These are phyloP conservation scores for Phytophthora idaei DNA, from an alignment of 352 stramenopile species.

Conservation along the genomic window DNA sequence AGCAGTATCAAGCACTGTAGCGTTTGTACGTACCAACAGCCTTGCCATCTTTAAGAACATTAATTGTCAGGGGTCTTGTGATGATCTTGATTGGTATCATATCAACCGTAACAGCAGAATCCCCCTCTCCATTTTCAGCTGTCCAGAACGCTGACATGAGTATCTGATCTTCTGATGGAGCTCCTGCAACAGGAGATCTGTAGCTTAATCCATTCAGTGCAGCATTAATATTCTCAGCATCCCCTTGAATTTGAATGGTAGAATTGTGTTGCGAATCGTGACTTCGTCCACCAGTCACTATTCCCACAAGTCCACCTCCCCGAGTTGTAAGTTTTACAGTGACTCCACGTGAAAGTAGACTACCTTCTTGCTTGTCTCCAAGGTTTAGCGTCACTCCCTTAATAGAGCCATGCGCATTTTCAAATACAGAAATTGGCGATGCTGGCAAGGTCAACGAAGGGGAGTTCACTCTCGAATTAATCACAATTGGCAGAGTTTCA, in stretches of 20 bases:
- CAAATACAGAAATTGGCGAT: slow-evolving; percentile 16
- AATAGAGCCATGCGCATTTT: slow-evolving; percentile 11
- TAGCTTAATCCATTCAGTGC: slow-evolving; percentile 22
- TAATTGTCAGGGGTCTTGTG: slow-evolving; percentile 14
- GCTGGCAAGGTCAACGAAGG: slow-evolving; percentile 16
- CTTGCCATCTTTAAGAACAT: slow-evolving; percentile 10
- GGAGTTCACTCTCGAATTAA: slow-evolving; percentile 4
- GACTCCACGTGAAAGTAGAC: slow-evolving; percentile 9
- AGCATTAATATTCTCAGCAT: slow-evolving; percentile 31
- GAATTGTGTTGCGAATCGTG: background rate
- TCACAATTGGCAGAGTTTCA: slow-evolving; percentile 22
- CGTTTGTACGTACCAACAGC: slow-evolving; percentile 18
- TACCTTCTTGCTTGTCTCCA: background rate
- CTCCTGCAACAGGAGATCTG: background rate
- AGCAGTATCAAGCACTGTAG: background rate
- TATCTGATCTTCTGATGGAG: slow-evolving; percentile 18
- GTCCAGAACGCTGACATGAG: slow-evolving; percentile 16
- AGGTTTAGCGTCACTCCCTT: slow-evolving; percentile 2
- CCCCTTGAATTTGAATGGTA: slow-evolving; percentile 19
- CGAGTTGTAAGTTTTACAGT: slow-evolving; percentile 15
- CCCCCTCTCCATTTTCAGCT: background rate
- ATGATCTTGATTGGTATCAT: slow-evolving; percentile 17
- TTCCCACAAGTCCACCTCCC: slow-evolving; percentile 4
- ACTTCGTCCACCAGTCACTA: background rate
- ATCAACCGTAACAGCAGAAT: slow-evolving; percentile 2